phyloP scores from a whole-genome alignment of 768 basidiomycete species.

The Termitomyces sp. region DNA sequence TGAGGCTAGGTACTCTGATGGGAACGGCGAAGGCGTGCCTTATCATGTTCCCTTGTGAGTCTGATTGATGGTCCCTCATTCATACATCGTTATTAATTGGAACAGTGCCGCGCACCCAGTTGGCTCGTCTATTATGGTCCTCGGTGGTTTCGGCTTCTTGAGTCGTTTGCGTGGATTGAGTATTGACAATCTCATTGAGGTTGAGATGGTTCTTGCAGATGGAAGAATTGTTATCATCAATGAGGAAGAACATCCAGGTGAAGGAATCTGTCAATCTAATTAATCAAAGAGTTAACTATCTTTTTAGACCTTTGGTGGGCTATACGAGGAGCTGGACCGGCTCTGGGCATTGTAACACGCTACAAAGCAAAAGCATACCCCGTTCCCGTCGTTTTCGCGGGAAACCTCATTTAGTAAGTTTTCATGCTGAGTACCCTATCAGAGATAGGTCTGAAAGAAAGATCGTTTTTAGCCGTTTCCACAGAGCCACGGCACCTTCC shows the following conservation, averaged over 20 bases:
- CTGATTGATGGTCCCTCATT: constrained; percentile 1
- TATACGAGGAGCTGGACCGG: constrained; percentile 76
- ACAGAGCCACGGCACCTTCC: constrained; percentile 79
- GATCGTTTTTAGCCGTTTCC: constrained; percentile 65
- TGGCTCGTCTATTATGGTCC: constrained; percentile 74
- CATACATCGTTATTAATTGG: neutral
- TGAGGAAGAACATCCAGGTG: constrained; percentile 67
- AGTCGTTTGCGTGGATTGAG: constrained; percentile 81
- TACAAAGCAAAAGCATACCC: constrained; percentile 88
- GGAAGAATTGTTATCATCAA: constrained; percentile 78
- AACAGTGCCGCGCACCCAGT: constrained; percentile 71
- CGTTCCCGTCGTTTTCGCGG: constrained; percentile 86
- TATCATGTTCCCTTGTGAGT: constrained; percentile 79
- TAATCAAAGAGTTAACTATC: neutral
- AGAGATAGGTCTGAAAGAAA: neutral
- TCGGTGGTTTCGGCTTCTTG: constrained; percentile 87
- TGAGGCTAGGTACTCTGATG: constrained; percentile 48
- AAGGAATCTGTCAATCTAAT: constrained; percentile 7
- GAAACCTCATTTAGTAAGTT: constrained; percentile 86
- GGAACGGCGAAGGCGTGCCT: constrained; percentile 51
- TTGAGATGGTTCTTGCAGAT: constrained; percentile 88
- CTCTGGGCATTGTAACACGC: constrained; percentile 81
- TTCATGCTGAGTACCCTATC: neutral
- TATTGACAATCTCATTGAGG: constrained; percentile 86
- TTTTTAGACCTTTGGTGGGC: constrained; percentile 84